Conservation (phyloP, 108 stramenopile genomes). For the Fragilaria crotonensis region DNA sequence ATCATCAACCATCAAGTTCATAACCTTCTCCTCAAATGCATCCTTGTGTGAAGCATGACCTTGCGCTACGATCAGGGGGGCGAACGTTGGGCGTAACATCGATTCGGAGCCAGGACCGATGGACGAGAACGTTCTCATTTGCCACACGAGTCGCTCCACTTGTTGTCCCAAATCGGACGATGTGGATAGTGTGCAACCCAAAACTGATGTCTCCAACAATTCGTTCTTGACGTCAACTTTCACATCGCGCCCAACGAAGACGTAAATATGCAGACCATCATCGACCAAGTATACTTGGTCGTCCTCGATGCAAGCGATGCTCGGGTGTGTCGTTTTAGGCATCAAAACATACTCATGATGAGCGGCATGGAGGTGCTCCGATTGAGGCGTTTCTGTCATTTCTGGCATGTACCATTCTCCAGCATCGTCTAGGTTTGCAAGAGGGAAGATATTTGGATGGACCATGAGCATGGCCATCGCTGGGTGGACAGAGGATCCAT, state of each 20-base stretch:
- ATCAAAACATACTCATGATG: constrained; percentile 37
- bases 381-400: constrained; percentile 10
- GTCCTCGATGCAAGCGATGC: constrained; percentile 42
- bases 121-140: constrained; percentile 10
- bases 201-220: constrained; percentile 1
- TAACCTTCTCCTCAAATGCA: background rate
- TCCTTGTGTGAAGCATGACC: background rate
- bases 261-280: constrained; percentile 41
- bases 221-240: constrained; percentile 16
- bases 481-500: constrained; percentile 41
- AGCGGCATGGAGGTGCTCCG: constrained; percentile 27
- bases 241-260: constrained; percentile 48
- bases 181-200: background rate
- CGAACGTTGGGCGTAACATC: constrained; percentile 5
- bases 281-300: constrained; percentile 61
- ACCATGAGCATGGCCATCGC: constrained; percentile 46
- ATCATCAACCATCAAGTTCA: constrained; percentile 19
- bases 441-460: constrained; percentile 41
- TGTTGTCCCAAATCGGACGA: constrained; percentile 1
- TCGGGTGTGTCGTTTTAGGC: constrained; percentile 40
- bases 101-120: constrained; percentile 6
- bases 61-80: constrained; percentile 6
- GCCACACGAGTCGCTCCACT: constrained; percentile 9
- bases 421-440: constrained; percentile 18
- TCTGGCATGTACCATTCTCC: constrained; percentile 37